Evolutionary conservation across 1,284 basidiomycete genomes (phyloP).

Genomic region (Puccinia polysora): DNA sequence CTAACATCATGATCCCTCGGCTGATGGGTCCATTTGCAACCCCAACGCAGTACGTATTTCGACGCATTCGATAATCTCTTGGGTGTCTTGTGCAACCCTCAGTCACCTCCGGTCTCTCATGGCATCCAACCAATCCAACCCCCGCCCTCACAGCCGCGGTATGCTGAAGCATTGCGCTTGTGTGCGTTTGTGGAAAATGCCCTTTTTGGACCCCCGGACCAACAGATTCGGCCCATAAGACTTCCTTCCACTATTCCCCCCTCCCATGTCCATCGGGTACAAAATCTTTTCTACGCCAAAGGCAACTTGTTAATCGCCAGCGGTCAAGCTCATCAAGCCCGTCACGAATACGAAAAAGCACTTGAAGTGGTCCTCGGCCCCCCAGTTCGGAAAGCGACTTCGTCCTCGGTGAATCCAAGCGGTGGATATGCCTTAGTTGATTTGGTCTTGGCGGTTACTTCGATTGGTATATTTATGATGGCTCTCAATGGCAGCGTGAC

Average conservation of each 20-base stretch:
- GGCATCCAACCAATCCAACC: slow-evolving; percentile 52
- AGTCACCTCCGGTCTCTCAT: slow-evolving; percentile 26
- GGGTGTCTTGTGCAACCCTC: slow-evolving; percentile 54
- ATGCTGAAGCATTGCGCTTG: slow-evolving; percentile 47
- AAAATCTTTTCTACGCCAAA: slow-evolving; percentile 57
- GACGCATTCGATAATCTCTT: slow-evolving; percentile 56
- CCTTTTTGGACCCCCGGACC: slow-evolving; percentile 40
- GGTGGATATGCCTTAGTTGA: slow-evolving; percentile 44
- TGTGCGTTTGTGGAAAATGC: slow-evolving; percentile 43
- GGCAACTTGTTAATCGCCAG: slow-evolving; percentile 55
- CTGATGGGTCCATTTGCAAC: background rate
- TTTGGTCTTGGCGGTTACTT: slow-evolving; percentile 32
- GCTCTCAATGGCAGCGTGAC: slow-evolving; percentile 52
- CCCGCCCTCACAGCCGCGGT: slow-evolving; percentile 54
- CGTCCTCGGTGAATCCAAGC: slow-evolving; percentile 44
- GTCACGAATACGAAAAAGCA: slow-evolving; percentile 55
- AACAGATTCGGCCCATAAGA: slow-evolving; percentile 45
- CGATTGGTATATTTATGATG: slow-evolving; percentile 54
- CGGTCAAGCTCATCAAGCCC: slow-evolving; percentile 48
- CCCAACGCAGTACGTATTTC: slow-evolving; percentile 48
- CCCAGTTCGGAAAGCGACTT: slow-evolving; percentile 30
- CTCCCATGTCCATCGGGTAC: slow-evolving; percentile 55
- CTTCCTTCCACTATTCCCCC: slow-evolving; percentile 50
- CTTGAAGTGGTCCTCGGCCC: slow-evolving; percentile 48
- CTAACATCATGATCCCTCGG: background rate